phyloP scores from a whole-genome alignment of 2,329 filamentous ascomycete genomes.

The Fusarium praegraminearum region DNA sequence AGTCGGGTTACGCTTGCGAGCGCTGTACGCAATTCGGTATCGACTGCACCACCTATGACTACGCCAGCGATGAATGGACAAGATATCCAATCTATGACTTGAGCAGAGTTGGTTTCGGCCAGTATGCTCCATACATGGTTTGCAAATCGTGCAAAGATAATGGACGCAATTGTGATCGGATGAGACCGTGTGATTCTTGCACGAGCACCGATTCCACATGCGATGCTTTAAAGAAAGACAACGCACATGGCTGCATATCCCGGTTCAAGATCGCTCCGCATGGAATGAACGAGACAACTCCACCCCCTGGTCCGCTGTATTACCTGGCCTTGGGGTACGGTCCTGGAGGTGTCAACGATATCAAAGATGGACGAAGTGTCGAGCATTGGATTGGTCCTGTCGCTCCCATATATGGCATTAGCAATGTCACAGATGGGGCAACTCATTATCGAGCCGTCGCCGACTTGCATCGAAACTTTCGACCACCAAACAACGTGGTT shows the following conservation, averaged over 20 bases:
- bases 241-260: constrained; percentile 10
- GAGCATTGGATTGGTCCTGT: constrained; percentile 45
- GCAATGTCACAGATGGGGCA: not conserved
- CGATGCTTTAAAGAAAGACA: not conserved
- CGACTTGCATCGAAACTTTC: constrained; percentile 3
- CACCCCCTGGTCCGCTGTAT: constrained; percentile 49
- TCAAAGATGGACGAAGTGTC: constrained; percentile 35
- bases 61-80: no score
- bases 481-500: constrained; percentile 13
- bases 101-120: constrained; percentile 51
- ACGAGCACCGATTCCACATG: constrained; percentile 4
- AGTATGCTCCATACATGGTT: constrained; percentile 43
- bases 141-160: constrained; percentile 42
- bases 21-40: constrained; percentile 50
- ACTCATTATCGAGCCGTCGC: not conserved
- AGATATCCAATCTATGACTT: constrained; percentile 45
- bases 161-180: constrained; percentile 50
- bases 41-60: constrained; percentile 39
- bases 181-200: constrained; percentile 56
- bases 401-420: constrained; percentile 28
- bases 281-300: no score
- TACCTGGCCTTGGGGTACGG: constrained; percentile 52
- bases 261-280: not conserved
- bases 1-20: constrained; percentile 22
- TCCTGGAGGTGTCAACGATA: constrained; percentile 40